Evolutionary conservation across 1,284 basidiomycete genomes (phyloP), one percentile per base, ranked within the genome.

Genomic region (Xerocomus nothofagi): DNA sequence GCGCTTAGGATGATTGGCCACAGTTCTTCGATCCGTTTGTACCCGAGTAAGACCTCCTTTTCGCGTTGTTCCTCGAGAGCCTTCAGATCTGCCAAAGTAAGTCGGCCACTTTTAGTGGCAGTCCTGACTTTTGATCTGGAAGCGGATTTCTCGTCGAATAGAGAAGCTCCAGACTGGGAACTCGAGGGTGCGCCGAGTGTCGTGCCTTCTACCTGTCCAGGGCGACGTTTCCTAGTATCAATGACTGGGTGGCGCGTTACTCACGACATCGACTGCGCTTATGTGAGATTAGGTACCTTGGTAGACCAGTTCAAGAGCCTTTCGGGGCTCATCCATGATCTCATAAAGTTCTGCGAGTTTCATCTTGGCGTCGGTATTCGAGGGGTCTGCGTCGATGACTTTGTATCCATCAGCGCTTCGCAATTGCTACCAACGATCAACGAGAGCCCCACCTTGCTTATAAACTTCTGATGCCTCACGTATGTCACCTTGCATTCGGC

Each of bases 391-490:
- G 4, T 79, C 73, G 17, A 88, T 77, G 15, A 97, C 93, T 91
- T 43, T 9, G 57, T 31, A 23, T 42, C 15, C 17, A 12, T 66
- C 75, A 73, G 44, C 77, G 75, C 55, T 79, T 82, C 23, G 24
- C 3, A 12, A 18, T 21, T 6, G 17, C 23, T 44, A 9, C 11
- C 18, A 20, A 12, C 10, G 10, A 32, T 12, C 6, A 4, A 32
- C 7, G 20, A 44, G 3, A 42, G 23, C 66, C 79, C 23, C 49
- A 92, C 93, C 82, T 65, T 87, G 84, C 65, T 90, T 81, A 56
- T 93, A 91, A 6, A 93, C 86, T 47, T 94, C 89, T 0, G 83
- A 79, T 0, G 94, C 91, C 41, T 88, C 85, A 20, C 79, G 77
- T 39, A 86, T 67, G 48, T 91, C 84, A 33, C 86, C 85, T 18